A percentile compares a stretch with the other conserved stretches of the same genome.
Conservation (phyloP, 768 basidiomycete species). For the Leccinum obscurum region DNA sequence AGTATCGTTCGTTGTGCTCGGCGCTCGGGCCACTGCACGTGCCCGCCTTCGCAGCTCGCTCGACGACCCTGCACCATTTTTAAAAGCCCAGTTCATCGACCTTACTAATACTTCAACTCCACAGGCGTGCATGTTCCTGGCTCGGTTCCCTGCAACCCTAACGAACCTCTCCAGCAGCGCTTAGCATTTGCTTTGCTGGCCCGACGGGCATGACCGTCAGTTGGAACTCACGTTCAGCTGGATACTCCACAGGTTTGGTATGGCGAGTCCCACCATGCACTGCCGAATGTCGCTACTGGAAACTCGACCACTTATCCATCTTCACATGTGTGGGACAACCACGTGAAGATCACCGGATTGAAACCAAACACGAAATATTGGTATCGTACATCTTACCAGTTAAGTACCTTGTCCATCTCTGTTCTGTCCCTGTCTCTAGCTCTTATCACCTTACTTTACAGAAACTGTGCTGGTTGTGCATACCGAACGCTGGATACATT, state of each 20-base stretch:
- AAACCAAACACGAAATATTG: constrained; percentile 27
- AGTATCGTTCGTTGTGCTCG: too few species aligned
- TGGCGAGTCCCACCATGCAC: constrained; percentile 17
- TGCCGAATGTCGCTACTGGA: constrained; percentile 23
- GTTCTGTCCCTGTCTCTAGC: background rate
- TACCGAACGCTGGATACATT: constrained; percentile 28
- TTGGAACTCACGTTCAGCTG: constrained; percentile 22
- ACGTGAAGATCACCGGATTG: constrained; percentile 28
- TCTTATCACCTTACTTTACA: constrained; percentile 1
- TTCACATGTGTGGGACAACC: constrained; percentile 31
- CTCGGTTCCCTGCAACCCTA: constrained; percentile 28
- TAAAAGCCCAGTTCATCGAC: too few species aligned
- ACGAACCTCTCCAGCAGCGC: constrained; percentile 28
- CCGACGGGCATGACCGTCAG: constrained; percentile 29
- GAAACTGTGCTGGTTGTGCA: constrained; percentile 29
- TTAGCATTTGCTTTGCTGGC: constrained; percentile 28
- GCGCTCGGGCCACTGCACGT: too few species aligned
- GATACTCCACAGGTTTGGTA: constrained; percentile 29
- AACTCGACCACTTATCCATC: constrained; percentile 24
- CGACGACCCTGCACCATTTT: too few species aligned
- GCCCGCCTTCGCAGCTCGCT: too few species aligned
- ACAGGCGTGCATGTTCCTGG: constrained; percentile 31
- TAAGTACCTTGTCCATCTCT: background rate
- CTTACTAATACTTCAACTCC: background rate
- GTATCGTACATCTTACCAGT: constrained; percentile 31